A percentile compares a stretch with the other conserved stretches of the same genome.
Evolutionary conservation across 2,329 filamentous ascomycete genomes (phyloP).

Genomic region (Trichoderma hamatum): DNA sequence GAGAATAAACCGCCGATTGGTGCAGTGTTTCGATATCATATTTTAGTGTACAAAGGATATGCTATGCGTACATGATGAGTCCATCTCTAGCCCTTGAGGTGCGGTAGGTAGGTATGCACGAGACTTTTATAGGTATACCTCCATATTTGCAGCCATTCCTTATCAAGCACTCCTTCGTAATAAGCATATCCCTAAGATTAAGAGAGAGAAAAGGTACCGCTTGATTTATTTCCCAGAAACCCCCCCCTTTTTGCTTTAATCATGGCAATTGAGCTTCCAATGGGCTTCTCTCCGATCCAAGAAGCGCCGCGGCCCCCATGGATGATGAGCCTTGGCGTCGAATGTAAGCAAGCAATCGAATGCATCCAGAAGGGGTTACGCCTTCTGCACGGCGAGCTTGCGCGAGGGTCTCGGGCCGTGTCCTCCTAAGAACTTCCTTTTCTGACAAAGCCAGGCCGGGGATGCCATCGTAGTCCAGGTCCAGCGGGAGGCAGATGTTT

Average conservation of each 20-base stretch:
- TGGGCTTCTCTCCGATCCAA: not conserved
- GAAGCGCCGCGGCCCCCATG: not conserved
- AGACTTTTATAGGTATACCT: not conserved
- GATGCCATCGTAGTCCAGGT: constrained; percentile 76
- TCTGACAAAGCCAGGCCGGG: constrained; percentile 80
- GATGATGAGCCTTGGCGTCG: constrained; percentile 36
- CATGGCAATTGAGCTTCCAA: constrained; percentile 1
- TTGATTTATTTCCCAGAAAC: not conserved
- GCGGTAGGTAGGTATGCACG: not conserved
- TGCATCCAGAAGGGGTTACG: constrained; percentile 62
- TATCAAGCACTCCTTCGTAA: not conserved
- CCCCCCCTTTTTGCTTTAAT: not conserved
- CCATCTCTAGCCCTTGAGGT: not conserved
- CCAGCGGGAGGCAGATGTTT: constrained; percentile 67
- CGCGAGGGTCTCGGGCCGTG: constrained; percentile 80
- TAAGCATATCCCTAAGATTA: not conserved
- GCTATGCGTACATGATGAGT: not conserved
- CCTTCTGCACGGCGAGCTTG: constrained; percentile 90
- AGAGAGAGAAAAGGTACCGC: not conserved
- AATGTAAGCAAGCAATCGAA: constrained; percentile 67
- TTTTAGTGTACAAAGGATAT: not conserved
- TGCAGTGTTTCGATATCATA: not conserved
- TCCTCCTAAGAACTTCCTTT: constrained; percentile 67
- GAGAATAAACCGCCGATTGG: not conserved
- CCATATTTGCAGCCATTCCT: not conserved